These are phyloP conservation scores for Pseudopediastrum boryanum DNA, from an alignment of 139 green algal genomes.

Conservation along the genomic window DNA sequence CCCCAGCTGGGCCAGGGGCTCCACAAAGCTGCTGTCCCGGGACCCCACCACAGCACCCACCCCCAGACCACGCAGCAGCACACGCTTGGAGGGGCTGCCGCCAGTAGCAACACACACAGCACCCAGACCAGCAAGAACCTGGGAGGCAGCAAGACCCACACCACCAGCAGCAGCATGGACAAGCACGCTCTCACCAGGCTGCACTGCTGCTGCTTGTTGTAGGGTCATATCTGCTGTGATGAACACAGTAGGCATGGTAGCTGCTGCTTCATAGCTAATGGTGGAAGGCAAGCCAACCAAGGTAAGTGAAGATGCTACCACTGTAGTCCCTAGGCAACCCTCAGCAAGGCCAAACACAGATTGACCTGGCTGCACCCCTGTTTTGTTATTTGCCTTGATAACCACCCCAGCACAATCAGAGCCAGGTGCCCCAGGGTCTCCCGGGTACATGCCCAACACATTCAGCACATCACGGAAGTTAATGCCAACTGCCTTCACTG, in stretches of 20 bases:
- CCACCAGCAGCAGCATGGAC: constrained; percentile 82
- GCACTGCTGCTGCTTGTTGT: constrained; percentile 45
- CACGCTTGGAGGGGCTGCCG: constrained; percentile 75
- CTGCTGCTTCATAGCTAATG: constrained; percentile 73
- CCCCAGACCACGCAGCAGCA: constrained; percentile 61
- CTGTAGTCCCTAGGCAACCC: constrained; percentile 76
- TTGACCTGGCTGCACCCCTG: constrained; percentile 48
- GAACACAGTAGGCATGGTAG: constrained; percentile 83
- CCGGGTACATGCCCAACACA: constrained; percentile 89
- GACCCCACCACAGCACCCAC: constrained; percentile 46
- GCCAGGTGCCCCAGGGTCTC: constrained; percentile 78
- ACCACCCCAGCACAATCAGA: constrained; percentile 66
- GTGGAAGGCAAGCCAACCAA: constrained; percentile 71
- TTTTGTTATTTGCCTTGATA: background rate
- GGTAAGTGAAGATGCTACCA: constrained; percentile 55
- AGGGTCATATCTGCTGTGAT: constrained; percentile 77
- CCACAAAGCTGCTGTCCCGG: constrained; percentile 43
- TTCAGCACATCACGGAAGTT: constrained; percentile 83
- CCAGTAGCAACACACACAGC: constrained; percentile 62
- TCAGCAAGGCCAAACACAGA: constrained; percentile 82
- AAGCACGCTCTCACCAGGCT: constrained; percentile 59
- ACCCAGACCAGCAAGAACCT: constrained; percentile 56
- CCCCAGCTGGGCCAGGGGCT: constrained; percentile 42
- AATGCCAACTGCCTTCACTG: constrained; percentile 67
- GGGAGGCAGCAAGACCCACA: constrained; percentile 78